Conservation (phyloP, 345 rosid genomes). For the Eucalyptus pauciflora region DNA sequence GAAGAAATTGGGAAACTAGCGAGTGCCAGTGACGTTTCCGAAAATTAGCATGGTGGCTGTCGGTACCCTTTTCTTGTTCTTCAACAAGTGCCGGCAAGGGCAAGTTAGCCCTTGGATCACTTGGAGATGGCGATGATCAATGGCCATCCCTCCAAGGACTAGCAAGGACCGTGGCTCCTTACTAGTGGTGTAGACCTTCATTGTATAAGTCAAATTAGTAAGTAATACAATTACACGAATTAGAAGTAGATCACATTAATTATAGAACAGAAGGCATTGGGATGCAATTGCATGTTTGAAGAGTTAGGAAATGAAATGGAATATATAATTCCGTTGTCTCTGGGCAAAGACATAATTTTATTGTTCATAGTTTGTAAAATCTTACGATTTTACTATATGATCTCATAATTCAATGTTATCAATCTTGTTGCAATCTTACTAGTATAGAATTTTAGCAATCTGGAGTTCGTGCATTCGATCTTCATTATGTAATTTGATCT, state of each 20-base stretch:
- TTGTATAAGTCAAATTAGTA: neutral
- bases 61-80: neutral
- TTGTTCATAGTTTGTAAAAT: neutral
- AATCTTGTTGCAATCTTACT: neutral
- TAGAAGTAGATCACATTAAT: too few relatives aligned
- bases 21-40: neutral
- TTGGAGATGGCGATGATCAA: neutral
- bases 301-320: neutral
- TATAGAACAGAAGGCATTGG: neutral
- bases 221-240: neutral
- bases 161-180: neutral
- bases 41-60: neutral
- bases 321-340: neutral
- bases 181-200: neutral
- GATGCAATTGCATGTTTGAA: neutral
- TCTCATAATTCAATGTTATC: neutral
- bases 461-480: neutral
- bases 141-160: neutral
- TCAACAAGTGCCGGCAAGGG: neutral
- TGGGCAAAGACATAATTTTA: neutral
- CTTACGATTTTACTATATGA: neutral
- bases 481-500: neutral
- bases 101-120: neutral
- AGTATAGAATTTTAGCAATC: neutral
- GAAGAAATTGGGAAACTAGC: neutral